Percentiles rank a stretch among this genome's conserved stretches.
These are phyloP conservation scores for Ophiostoma sp. DNA, from an alignment of 2,329 filamentous ascomycete species.

Conservation along the genomic window DNA sequence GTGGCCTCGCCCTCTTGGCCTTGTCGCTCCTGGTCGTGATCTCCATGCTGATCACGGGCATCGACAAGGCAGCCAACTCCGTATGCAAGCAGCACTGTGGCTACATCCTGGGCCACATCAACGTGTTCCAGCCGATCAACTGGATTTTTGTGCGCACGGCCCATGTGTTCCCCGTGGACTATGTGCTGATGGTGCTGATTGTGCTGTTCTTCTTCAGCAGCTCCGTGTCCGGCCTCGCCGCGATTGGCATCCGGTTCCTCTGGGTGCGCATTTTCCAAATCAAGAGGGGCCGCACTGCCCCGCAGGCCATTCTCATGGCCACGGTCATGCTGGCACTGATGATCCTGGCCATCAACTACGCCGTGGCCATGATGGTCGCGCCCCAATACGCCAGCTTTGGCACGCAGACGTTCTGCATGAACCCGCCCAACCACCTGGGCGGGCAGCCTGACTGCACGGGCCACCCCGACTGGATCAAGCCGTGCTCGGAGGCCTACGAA, in stretches of 20 bases:
- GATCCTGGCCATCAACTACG: slow-evolving; percentile 86
- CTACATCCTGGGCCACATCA: slow-evolving; percentile 80
- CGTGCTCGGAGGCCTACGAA: slow-evolving; percentile 72
- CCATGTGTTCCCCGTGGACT: slow-evolving; percentile 84
- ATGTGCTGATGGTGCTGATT: slow-evolving; percentile 78
- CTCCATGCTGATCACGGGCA: slow-evolving; percentile 90
- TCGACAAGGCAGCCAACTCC: slow-evolving; percentile 95
- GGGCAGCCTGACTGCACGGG: slow-evolving; percentile 69
- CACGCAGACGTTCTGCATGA: slow-evolving; percentile 87
- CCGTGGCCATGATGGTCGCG: slow-evolving; percentile 85
- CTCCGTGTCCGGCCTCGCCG: slow-evolving; percentile 78
- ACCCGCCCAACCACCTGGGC: slow-evolving; percentile 55
- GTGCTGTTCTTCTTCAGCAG: slow-evolving; percentile 83
- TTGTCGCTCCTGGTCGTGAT: slow-evolving; percentile 72
- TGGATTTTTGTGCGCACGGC: slow-evolving; percentile 78
- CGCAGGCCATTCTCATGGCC: slow-evolving; percentile 84
- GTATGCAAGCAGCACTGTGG: slow-evolving; percentile 86
- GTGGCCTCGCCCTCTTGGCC: slow-evolving; percentile 71
- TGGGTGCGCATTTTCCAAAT: slow-evolving; percentile 94
- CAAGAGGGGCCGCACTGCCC: slow-evolving; percentile 78
- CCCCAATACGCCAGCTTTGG: slow-evolving; percentile 94
- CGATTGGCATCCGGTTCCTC: slow-evolving; percentile 88
- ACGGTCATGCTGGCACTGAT: slow-evolving; percentile 88
- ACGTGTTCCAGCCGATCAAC: slow-evolving; percentile 93
- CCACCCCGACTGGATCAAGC: slow-evolving; percentile 64